A percentile compares a stretch with the other conserved stretches of the same genome.
phyloP scores from a whole-genome alignment of 805 yeast genomes.

The Komagataella phaffii region DNA sequence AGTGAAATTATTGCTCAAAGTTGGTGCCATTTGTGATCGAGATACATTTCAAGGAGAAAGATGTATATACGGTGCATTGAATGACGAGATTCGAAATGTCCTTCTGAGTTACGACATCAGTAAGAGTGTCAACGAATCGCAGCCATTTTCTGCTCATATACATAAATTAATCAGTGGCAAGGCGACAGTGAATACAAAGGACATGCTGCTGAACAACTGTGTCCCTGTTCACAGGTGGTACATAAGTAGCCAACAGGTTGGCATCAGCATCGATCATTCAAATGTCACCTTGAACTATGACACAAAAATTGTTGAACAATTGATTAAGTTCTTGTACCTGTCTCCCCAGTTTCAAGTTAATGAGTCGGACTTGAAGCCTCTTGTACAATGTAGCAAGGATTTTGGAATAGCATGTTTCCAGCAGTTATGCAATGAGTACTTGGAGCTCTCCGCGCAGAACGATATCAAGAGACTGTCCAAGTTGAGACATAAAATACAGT shows the following conservation, averaged over 20 bases:
- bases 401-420: background rate
- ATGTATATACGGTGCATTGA: conserved; percentile 69
- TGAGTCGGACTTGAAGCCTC: background rate
- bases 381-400: background rate
- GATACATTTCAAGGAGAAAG: conserved; percentile 74
- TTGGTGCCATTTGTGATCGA: conserved; percentile 69
- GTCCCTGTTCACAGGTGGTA: conserved; percentile 20
- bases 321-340: background rate
- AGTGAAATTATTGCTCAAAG: conserved; percentile 43
- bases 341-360: background rate
- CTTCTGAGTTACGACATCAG: conserved; percentile 50
- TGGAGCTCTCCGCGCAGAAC: background rate
- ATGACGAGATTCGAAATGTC: conserved; percentile 46
- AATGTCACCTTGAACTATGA: background rate
- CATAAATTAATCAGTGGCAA: conserved; percentile 23
- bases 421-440: background rate
- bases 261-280: background rate
- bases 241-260: background rate
- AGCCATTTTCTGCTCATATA: conserved; percentile 64
- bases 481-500: conserved; percentile 18
- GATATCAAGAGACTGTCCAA: conserved; percentile 11
- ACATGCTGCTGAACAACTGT: conserved; percentile 13
- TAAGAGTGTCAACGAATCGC: conserved; percentile 50
- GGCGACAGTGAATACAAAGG: conserved; percentile 15
- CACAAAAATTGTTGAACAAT: background rate